Base-by-base conservation (phyloP, 2,329 filamentous ascomycete species). In the Neofusicoccum cordaticola region DNA sequence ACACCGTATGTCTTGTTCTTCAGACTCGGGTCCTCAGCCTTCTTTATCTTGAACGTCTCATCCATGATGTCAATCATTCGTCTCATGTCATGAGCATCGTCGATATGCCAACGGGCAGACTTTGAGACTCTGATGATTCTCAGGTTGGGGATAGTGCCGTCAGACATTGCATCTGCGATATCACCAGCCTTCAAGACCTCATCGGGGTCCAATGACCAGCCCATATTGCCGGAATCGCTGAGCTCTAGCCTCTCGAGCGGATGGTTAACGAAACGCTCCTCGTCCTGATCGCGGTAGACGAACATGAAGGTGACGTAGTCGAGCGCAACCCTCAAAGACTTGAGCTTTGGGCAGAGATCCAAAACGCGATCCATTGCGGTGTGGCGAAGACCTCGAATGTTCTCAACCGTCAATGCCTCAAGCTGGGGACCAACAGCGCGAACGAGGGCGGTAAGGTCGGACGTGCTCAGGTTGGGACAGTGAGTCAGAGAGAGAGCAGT, bases 261-360 rank as follows among this genome's bases (percentile, higher is more conserved):
- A 27, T 75, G 74, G 5, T 73, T 64, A 0, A 58, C 42, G 58
- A 70, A 74, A 19, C 66, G 66, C 0, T 27, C 2, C 0, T 72
- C 72, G 66, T 71, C 68, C 34, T 68, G 53, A 66, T 71, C 68
- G 22, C 68, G 53, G 47, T 78, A 66, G 8, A 63, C 45, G 37
- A 53, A 52, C 45, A 51, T 53, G 48, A 53, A 72, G 68, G 74
- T 79, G 60, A 83, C 79, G 71, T 82, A 83, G 66, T 83, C 81
- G 9, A 81, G 73, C 22, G 79, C 77, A 50, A 83, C 72, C 66
- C 75, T 79, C 1, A 84, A 75, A 22, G 67, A 66, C 2, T 70
- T 70, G 2, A 83, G 69, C 4, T 74, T 68, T 0, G 81, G 80
- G 4, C 80, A 74, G 66, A 79, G 72, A 37, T 73, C 68, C 1